A percentile compares a stretch with the other conserved stretches of the same genome.
Evolutionary conservation across 2,329 filamentous ascomycete species (phyloP).

Genomic region (Fusarium sp.): DNA sequence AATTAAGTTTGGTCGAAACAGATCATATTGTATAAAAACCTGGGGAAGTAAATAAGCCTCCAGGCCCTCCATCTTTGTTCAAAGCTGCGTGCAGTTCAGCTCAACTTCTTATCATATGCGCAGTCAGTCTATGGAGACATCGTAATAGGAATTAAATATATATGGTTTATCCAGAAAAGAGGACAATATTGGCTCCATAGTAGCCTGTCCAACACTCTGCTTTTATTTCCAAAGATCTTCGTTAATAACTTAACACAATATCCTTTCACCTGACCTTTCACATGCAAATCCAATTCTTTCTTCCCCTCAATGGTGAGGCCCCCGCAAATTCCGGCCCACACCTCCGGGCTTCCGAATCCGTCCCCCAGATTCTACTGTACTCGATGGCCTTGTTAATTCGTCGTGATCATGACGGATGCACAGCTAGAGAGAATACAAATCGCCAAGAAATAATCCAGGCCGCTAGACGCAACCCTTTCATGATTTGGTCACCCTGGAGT

Average conservation of each 20-base stretch:
- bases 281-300: slow-evolving; percentile 18
- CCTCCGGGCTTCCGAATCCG: slow-evolving; percentile 18
- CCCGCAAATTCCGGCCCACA: slow-evolving; percentile 25
- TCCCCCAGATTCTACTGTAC: slow-evolving; percentile 21
- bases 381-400: slow-evolving; percentile 12
- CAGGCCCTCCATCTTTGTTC: too few relatives aligned
- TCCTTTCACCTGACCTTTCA: slow-evolving; percentile 19
- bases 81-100: too few relatives aligned
- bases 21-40: slow-evolving; percentile 26
- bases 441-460: slow-evolving; percentile 28
- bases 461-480: slow-evolving; percentile 20
- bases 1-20: slow-evolving; percentile 37
- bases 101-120: too few relatives aligned
- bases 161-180: neutral
- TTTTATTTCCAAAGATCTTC: neutral
- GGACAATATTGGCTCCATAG: neutral
- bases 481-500: slow-evolving; percentile 11
- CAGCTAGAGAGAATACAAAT: slow-evolving; percentile 11
- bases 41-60: slow-evolving; percentile 31
- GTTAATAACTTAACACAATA: neutral
- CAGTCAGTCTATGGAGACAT: neutral
- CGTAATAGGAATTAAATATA: neutral
- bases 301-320: neutral
- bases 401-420: slow-evolving; percentile 19
- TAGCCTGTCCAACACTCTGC: too few relatives aligned